Evolutionary conservation across 2,329 filamentous ascomycete species (phyloP), one percentile per base, ranked within the genome.

Genomic region (Cryphonectria radicalis): DNA sequence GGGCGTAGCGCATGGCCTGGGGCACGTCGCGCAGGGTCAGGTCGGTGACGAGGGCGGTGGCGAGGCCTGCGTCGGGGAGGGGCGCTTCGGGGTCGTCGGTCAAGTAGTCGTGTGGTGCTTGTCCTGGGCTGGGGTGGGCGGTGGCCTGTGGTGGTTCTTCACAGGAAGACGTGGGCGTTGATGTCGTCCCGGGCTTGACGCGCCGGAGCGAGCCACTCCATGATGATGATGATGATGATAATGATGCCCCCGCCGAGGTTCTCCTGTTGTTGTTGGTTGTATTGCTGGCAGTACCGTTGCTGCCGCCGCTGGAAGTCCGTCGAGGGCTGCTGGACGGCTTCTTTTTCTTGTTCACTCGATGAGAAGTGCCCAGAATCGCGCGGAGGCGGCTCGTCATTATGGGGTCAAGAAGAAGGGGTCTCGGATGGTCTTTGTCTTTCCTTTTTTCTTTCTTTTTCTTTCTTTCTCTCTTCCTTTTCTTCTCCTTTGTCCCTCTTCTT

Each of bases 1-100:
- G 87, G 66, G 91, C 87, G 79, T 91, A 88, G 67, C 86, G 82
- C 77, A 93, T 89, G 32, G 90, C 89, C 77, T 92, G 90, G 0
- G 88, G 84, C 1, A 91, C 86, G 78, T 91, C 89, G 66, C 87
- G 84, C 6, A 92, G 84, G 40, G 83, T 85, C 19, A 89, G 80
- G 74, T 90, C 86, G 43, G 84, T 81, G 17, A 85, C 84, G 0
- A 93, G 81, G 3, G 86, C 83, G 43, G 83, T 82, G 22, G 89
- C 82, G 13, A 89, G 80, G 14, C 91, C 91, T 19, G 83, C 79
- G 75, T 93, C 90, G 62, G 90, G 86, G 22, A 93, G 85, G 32
- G 59, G 60, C 3, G 11, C 66, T 11, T 63, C 35, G 63, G 83
- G 84, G 66, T 86, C 83, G 66, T 86, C 83, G 14, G 81, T 77